Evolutionary conservation across 768 basidiomycete species (phyloP).

Genomic region (Naganishia antarctica): DNA sequence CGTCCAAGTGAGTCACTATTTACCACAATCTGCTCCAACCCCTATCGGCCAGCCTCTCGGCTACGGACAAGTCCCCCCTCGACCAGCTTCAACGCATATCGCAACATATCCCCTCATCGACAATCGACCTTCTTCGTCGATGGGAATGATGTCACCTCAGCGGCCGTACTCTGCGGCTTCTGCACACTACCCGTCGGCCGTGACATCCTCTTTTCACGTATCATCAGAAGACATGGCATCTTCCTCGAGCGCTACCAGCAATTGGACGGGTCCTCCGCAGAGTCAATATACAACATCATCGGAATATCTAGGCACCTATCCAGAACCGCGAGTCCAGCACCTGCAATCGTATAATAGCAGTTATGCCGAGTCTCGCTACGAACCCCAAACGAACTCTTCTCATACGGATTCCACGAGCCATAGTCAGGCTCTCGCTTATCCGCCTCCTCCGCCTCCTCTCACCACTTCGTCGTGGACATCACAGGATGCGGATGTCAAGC

Average conservation of each 20-base stretch:
- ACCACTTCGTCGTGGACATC: neutral
- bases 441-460: neutral
- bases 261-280: no score
- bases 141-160: neutral
- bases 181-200: conserved; percentile 12
- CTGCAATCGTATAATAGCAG: neutral
- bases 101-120: conserved; percentile 19
- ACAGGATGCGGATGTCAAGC: neutral
- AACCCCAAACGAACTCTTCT: neutral
- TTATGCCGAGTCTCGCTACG: neutral
- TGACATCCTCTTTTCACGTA: conserved; percentile 9
- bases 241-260: neutral
- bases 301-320: no score
- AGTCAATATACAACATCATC: neutral
- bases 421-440: neutral
- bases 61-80: neutral
- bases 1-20: neutral
- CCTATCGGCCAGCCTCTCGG: neutral
- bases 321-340: neutral
- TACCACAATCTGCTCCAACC: neutral
- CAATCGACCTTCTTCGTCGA: conserved; percentile 20
- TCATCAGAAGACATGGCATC: neutral
- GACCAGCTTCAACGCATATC: conserved; percentile 19
- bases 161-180: conserved; percentile 10
- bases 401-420: neutral